These are phyloP conservation scores for Paecilomyces sp. DNA, from an alignment of 2,329 filamentous ascomycete species.

Conservation along the genomic window DNA sequence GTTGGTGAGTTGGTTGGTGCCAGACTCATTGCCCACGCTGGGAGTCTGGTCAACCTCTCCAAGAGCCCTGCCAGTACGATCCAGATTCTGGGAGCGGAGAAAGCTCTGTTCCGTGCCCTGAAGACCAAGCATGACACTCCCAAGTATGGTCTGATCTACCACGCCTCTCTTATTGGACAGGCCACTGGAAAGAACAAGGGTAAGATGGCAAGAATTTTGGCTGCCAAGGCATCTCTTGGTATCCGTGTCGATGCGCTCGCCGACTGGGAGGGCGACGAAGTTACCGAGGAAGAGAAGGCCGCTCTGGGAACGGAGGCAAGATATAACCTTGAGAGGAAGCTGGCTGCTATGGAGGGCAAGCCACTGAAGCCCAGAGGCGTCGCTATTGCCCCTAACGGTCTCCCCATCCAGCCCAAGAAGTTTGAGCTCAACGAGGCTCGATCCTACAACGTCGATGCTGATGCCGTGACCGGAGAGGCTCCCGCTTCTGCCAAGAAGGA, in stretches of 20 bases:
- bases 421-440: slow-evolving; percentile 78
- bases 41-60: slow-evolving; percentile 87
- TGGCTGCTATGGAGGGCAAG: slow-evolving; percentile 72
- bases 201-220: slow-evolving; percentile 95
- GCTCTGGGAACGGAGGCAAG: slow-evolving; percentile 62
- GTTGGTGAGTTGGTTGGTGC: slow-evolving; percentile 92
- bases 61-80: slow-evolving; percentile 94
- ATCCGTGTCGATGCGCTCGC: slow-evolving; percentile 85
- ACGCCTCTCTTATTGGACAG: slow-evolving; percentile 89
- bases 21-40: slow-evolving; percentile 87
- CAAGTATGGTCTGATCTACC: slow-evolving; percentile 94
- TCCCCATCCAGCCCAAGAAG: slow-evolving; percentile 60
- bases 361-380: slow-evolving; percentile 70
- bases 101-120: slow-evolving; percentile 93
- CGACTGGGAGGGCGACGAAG: slow-evolving; percentile 66
- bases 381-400: slow-evolving; percentile 67
- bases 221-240: slow-evolving; percentile 87
- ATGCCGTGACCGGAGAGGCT: slow-evolving; percentile 68
- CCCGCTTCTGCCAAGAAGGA: slow-evolving; percentile 38
- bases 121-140: slow-evolving; percentile 99
- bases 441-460: slow-evolving; percentile 92
- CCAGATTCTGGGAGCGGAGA: slow-evolving; percentile 97
- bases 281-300: slow-evolving; percentile 83
- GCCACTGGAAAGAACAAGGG: slow-evolving; percentile 98
- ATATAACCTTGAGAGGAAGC: slow-evolving; percentile 42